Evolutionary conservation across 2,329 filamentous ascomycete species (phyloP), one percentile per base, ranked within the genome.

Genomic region (Eutypella sp.): DNA sequence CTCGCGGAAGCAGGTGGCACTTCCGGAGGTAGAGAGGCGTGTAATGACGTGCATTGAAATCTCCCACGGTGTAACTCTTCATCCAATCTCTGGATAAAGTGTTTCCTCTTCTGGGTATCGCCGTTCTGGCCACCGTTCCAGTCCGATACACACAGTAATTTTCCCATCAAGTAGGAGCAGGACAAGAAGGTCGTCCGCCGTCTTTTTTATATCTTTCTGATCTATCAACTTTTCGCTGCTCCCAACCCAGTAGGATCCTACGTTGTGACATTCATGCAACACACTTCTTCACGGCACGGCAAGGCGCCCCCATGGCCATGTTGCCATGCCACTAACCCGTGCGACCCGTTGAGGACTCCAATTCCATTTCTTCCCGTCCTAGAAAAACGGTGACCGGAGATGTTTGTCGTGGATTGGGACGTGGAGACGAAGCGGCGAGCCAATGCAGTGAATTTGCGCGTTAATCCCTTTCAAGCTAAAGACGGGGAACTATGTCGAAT

Each of bases 1-100:
- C 52, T 57, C 67, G 67, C 62, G 67, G 67, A 70, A 67, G 62
- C 63, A 67, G 51, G 51, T 44, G 53, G 51, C 51, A 52, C 56
- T 66, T 64, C 68, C 68, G 67, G 62, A n/a, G n/a, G 47, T 57
- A 57, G 55, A 60, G 53, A 60, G 58, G 62, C 64, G 61, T 63
- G 55, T 57, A 57, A 65, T 67, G 64, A 68, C 67, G 61, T 63
- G 62, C 65, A 64, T 64, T 53, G 53, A 54, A 51, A 54, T 51
- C 49, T 46, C 56, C 57, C 62, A 59, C 60, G 56, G 58, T 56
- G 54, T 57, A 57, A 60, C 58, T 57, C 56, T 54, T 58, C 51
- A 19, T 37, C n/a, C 34, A 53, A 47, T 51, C 51, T 57, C 52
- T 59, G 56, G 56, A 55, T 57, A 57, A 57, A 60, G 45, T 57